These are phyloP conservation scores for Phellinidium pouzarii DNA, from an alignment of 1,284 basidiomycete species.

Conservation along the genomic window DNA sequence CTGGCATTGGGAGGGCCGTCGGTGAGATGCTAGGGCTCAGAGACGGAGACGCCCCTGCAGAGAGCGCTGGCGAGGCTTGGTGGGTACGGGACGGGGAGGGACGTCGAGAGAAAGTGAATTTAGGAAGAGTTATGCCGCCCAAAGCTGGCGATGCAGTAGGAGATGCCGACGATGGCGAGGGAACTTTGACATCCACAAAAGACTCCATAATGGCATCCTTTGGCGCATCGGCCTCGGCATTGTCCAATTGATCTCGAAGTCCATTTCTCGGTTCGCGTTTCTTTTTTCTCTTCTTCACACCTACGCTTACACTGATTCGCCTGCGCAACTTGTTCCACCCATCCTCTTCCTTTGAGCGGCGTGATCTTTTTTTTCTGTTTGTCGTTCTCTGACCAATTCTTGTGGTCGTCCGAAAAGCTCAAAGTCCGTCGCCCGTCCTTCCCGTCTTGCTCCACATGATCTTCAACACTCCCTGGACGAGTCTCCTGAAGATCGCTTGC, in stretches of 20 bases:
- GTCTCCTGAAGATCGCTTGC: background rate
- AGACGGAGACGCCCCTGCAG: conserved; percentile 6
- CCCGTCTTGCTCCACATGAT: conserved; percentile 20
- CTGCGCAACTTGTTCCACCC: conserved; percentile 55
- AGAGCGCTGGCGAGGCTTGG: conserved; percentile 17
- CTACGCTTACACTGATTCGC: conserved; percentile 50
- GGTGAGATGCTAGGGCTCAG: conserved; percentile 18
- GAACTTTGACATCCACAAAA: conserved; percentile 10
- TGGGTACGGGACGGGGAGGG: conserved; percentile 23
- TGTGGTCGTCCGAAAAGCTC: conserved; percentile 8
- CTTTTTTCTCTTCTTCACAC: conserved; percentile 32
- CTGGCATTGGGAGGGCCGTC: conserved; percentile 14
- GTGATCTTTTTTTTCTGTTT: conserved; percentile 24
- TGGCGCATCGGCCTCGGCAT: background rate
- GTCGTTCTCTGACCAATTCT: background rate
- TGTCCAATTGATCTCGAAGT: background rate
- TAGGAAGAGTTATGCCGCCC: conserved; percentile 4
- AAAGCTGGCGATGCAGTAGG: conserved; percentile 3
- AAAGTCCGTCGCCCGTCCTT: background rate
- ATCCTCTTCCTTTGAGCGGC: conserved; percentile 32
- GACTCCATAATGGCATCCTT: conserved; percentile 4
- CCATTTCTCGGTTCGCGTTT: conserved; percentile 23
- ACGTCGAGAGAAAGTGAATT: conserved; percentile 7
- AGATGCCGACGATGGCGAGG: conserved; percentile 4
- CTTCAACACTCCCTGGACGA: background rate